Base-by-base conservation (phyloP, 345 rosid species). In the Hypericum perforatum region DNA sequence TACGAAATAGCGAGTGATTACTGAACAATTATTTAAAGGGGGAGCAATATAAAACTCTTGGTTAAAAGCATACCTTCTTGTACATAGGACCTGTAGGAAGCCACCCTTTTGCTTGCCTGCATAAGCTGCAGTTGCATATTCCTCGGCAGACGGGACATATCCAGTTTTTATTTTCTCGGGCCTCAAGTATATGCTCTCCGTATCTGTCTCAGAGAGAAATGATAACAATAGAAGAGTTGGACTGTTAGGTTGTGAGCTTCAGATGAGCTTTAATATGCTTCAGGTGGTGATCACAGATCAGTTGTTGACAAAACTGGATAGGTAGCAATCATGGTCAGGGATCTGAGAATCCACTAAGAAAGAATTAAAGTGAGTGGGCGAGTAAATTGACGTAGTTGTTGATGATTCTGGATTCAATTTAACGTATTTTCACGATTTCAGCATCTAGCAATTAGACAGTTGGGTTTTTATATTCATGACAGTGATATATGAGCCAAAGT, bases 121-220 rank as follows among this genome's bases (percentile, higher is more conserved):
- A 92, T 4, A 88, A 63, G 72, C 98, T 92, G 71, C 95, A 92
- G 67, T 85, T 85, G 82, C 95, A 92, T 66, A 92, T 92, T 42
- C 86, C 98, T 0, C 89, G 90, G 53, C 98, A 92, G 9, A 43
- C 76, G 2, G 98, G 96, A 68, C 96, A 85, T 58, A 58, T 45
- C 96, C 98, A 92, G 49, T 77, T 64, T 8, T 83, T 85, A 56
- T 88, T 83, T 57, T 85, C 86, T 38, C 66, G 49, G 62, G 98
- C 78, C 73, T 92, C 98, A 73, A 81, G 84, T 39, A 88, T 84
- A 77, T 88, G 95, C 76, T 92, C 96, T 11, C 96, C 96, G 36
- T 92, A 88, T 58, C 98, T 92, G 54, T 4, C 43, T 41, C 9
- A 39, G 44, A 12, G 57, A 39, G 44, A 42, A 16, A 11, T 32